phyloP scores from a whole-genome alignment of 1,284 basidiomycete species.

The Cronartium quercuum region DNA sequence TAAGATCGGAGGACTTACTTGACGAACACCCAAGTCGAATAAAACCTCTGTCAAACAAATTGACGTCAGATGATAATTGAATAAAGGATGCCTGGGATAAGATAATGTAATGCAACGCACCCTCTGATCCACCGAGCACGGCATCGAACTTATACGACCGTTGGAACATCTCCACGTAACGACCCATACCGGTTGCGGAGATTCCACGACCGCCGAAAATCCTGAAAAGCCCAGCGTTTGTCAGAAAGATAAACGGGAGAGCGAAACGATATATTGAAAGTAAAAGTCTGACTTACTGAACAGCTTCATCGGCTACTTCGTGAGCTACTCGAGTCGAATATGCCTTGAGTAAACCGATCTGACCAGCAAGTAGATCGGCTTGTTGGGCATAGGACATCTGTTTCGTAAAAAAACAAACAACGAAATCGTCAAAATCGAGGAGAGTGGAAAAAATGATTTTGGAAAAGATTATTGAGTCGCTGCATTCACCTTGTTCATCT shows the following conservation, averaged over 20 bases:
- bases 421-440: neutral
- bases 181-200: conserved; percentile 61
- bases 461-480: neutral
- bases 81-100: neutral
- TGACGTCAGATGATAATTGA: neutral
- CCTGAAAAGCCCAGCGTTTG: conserved; percentile 63
- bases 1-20: conserved; percentile 47
- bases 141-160: conserved; percentile 71
- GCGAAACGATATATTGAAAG: conserved; percentile 43
- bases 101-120: neutral
- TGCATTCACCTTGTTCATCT: conserved; percentile 72
- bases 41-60: conserved; percentile 50
- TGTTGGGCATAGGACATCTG: conserved; percentile 65
- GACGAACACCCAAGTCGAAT: conserved; percentile 55
- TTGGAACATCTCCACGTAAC: conserved; percentile 54
- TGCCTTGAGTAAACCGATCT: conserved; percentile 67
- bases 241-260: conserved; percentile 57
- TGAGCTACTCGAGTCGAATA: conserved; percentile 48
- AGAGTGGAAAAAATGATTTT: neutral
- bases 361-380: conserved; percentile 55
- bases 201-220: conserved; percentile 63
- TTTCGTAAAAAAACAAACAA: neutral
- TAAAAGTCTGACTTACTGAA: conserved; percentile 55
- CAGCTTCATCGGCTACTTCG: conserved; percentile 64
- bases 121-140: conserved; percentile 49